Base-by-base conservation (phyloP, 1,284 basidiomycete species). In the Sanghuangporus baumii region DNA sequence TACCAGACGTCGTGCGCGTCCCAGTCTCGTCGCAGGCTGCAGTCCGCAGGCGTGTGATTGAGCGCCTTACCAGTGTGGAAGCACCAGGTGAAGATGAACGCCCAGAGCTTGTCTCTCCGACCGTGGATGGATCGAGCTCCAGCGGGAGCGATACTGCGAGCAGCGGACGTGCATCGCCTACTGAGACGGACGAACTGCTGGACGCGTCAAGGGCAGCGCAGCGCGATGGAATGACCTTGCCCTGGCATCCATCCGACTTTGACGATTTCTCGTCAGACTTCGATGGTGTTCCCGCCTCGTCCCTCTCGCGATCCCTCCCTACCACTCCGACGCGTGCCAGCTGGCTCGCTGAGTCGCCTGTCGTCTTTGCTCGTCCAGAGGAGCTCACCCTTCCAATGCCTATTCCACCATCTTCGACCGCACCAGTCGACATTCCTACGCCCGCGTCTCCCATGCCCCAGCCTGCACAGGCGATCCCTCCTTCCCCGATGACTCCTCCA, bases 401-500 rank as follows among this genome's bases (percentile, higher is more conserved):
- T 23, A 52, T 40, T 37, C 59, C 51, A 14, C 55, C 43, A 14
- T 2, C 55, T 41, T 14, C 55, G 9, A 57, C 14, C 26, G 38
- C 55, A 20, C 40, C 55, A 16, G 31, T 57, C 5, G 55, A 57
- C 43, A 57, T 57, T 20, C 55, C 55, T 43, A 23, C 26, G 8
- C 52, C 59, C n/a, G 50, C 26, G 20, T 55, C 59, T 14, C 59
- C 59, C 18, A 43, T 54, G 18, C 51, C 38, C 1, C 37, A 43
- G 8, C 51, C 40, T 16, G 51, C 48, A 5, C 55, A 58, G n/a
- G 48, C 56, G 9, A 20, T 38, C 16, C 16, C 40, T n/a, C 16
- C 40, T n/a, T 46, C 61, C 8, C 58, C 58, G 3, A 65, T 65
- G 63, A 65, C 63, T n/a, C 63, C 63, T 41, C 63, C 63, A 38